phyloP scores from a whole-genome alignment of 2,329 filamentous ascomycete genomes.

The Pseudopyricularia javanii region DNA sequence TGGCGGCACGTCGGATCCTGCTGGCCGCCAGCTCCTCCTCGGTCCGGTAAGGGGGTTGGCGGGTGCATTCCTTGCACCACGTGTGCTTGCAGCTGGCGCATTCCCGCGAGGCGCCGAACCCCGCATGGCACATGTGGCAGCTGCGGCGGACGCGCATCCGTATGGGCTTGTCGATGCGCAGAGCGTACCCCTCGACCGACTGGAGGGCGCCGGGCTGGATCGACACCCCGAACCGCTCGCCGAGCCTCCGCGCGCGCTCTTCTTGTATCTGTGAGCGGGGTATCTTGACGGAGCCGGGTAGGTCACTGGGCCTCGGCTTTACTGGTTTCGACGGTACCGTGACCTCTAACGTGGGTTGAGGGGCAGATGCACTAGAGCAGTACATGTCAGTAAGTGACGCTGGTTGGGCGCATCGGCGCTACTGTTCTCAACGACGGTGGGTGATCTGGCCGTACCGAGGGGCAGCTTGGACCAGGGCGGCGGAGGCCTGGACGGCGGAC shows the following conservation, averaged over 20 bases:
- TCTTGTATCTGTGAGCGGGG: slow-evolving; percentile 39
- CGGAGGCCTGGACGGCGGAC: slow-evolving; percentile 3
- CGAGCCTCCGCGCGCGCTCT: slow-evolving; percentile 43
- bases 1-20: slow-evolving; percentile 35
- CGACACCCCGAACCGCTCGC: slow-evolving; percentile 41
- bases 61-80: slow-evolving; percentile 69
- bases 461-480: slow-evolving; percentile 1
- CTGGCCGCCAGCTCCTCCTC: slow-evolving; percentile 40
- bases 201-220: slow-evolving; percentile 42
- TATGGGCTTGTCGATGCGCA: slow-evolving; percentile 62
- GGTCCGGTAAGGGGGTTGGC: slow-evolving; percentile 56
- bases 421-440: not conserved
- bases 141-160: slow-evolving; percentile 66
- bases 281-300: slow-evolving; percentile 18
- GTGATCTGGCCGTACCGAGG: slow-evolving; percentile 4
- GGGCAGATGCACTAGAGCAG: not conserved
- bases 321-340: not conserved
- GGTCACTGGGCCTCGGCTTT: slow-evolving; percentile 4
- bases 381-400: too few species aligned
- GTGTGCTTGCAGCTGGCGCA: slow-evolving; percentile 69
- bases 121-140: slow-evolving; percentile 70
- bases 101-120: slow-evolving; percentile 60
- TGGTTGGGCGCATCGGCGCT: too few species aligned
- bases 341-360: not conserved
- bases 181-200: slow-evolving; percentile 37